Percentiles rank a stretch among this genome's conserved stretches.
phyloP scores from a whole-genome alignment of 2,329 filamentous ascomycete genomes.

The Venturia carpophila region DNA sequence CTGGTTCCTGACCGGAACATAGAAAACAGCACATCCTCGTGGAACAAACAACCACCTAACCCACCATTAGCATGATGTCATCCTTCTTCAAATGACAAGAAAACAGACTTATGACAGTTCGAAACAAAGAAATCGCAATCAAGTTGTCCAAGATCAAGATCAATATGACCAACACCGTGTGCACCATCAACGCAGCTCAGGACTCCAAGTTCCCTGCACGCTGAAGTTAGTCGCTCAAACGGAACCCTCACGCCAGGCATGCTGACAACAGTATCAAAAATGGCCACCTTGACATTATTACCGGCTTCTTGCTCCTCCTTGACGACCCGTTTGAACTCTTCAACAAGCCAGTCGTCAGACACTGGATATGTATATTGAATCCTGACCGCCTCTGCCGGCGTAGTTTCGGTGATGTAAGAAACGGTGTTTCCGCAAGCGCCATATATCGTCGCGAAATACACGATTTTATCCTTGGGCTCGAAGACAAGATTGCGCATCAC shows the following conservation, averaged over 20 bases:
- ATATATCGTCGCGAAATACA: constrained; percentile 75
- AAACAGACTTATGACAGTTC: constrained; percentile 66
- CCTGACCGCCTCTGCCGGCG: constrained; percentile 40
- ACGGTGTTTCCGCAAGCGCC: constrained; percentile 68
- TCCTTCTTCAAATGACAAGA: background rate
- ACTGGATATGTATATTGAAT: constrained; percentile 62
- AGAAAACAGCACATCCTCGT: constrained; percentile 70
- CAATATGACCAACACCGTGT: constrained; percentile 74
- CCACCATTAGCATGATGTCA: background rate
- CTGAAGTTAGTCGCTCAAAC: constrained; percentile 57
- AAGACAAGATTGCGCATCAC: constrained; percentile 69
- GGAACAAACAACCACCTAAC: constrained; percentile 71
- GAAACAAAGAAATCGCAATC: constrained; percentile 80
- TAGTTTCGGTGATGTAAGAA: constrained; percentile 63
- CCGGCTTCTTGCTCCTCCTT: constrained; percentile 45
- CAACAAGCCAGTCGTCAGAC: constrained; percentile 58
- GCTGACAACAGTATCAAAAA: constrained; percentile 76
- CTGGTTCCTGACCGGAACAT: constrained; percentile 72
- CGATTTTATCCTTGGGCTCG: constrained; percentile 62
- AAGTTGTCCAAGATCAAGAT: constrained; percentile 56
- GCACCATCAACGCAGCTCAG: constrained; percentile 76
- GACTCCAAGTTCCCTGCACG: constrained; percentile 60
- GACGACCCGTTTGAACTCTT: constrained; percentile 53
- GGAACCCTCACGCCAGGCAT: constrained; percentile 73
- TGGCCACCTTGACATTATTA: constrained; percentile 55